A percentile compares a stretch with the other conserved stretches of the same genome.
These are phyloP conservation scores for Annulohypoxylon moriforme DNA, from an alignment of 495 filamentous ascomycete genomes.

Conservation along the genomic window DNA sequence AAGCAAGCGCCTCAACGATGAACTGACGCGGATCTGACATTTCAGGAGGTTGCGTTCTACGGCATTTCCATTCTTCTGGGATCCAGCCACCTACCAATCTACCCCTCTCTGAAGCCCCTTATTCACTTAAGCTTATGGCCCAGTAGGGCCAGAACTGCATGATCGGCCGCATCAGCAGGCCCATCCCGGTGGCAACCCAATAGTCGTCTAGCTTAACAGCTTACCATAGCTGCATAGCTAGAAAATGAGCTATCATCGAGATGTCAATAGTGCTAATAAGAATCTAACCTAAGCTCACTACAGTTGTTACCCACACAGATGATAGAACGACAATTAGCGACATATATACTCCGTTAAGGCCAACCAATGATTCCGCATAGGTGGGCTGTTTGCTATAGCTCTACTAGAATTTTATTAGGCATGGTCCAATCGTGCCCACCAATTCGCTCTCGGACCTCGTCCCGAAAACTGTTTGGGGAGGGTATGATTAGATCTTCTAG, in stretches of 20 bases:
- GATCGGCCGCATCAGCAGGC: conserved; percentile 26
- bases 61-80: no score
- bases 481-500: conserved; percentile 12
- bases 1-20: conserved; percentile 21
- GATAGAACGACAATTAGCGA: conserved; percentile 3
- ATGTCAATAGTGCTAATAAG: not conserved
- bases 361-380: conserved; percentile 9
- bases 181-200: conserved; percentile 27
- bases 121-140: conserved; percentile 5
- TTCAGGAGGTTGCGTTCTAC: conserved; percentile 15
- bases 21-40: conserved; percentile 36
- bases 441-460: not conserved
- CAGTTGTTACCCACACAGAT: not conserved
- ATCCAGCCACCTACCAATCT: conserved; percentile 4
- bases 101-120: not conserved
- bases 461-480: conserved; percentile 8
- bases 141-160: conserved; percentile 21
- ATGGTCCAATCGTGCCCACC: conserved; percentile 14
- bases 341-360: conserved; percentile 28
- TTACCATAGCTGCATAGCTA: not conserved
- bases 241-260: not conserved
- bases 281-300: not conserved
- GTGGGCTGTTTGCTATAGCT: conserved; percentile 21
- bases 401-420: not conserved
- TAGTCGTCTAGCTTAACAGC: not conserved